Base-by-base conservation (phyloP, 306 rosid species). In the Elaeagnus macrophylla region DNA sequence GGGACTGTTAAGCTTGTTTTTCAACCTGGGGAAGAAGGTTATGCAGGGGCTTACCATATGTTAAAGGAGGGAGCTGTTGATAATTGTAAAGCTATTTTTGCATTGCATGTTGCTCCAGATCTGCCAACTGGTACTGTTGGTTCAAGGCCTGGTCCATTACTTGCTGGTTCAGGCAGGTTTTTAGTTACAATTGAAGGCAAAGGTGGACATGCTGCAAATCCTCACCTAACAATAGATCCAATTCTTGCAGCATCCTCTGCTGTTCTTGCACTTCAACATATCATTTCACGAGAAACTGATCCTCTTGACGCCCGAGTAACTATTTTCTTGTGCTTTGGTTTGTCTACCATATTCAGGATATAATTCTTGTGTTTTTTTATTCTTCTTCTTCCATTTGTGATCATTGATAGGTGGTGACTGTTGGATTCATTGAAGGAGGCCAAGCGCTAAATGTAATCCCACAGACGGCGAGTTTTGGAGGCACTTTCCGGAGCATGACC, bases 1-100 rank as follows among this genome's bases (percentile, higher is more conserved):
- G 80, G 89, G 40, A 82, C 89, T n/a, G 71, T 79, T 37, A 82
- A 82, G 79, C 72, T 82, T 53, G 83, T 79, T 43, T 82, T 76
- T 48, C 85, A 79, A 68, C 85, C 81, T 25, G 89, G 67, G 3
- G 85, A 82, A 64, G 81, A 79, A 72, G 83, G 81, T 43, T 52
- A 16, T 41, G 81, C 62, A 2, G 83, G 89, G 61, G 85, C 89
- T 42, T 68, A 65, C 53, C 75, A 82, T 54, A 56, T 79, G 54
- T 36, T 82, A 25, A 39, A 79, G 63, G 85, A 76, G 69, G 81
- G 81, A 46, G 75, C 59, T n/a, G 67, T 79, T 39, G 81, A 76
- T 48, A 32, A 77, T 5, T 51, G 73, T 25, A 63, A 76, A 60
- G 89, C 71, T 10, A 76, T 82, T 45, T 67, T 83, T 38, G 81